phyloP scores from a whole-genome alignment of 2,329 filamentous ascomycete species.

The Arachnomyces sp. region DNA sequence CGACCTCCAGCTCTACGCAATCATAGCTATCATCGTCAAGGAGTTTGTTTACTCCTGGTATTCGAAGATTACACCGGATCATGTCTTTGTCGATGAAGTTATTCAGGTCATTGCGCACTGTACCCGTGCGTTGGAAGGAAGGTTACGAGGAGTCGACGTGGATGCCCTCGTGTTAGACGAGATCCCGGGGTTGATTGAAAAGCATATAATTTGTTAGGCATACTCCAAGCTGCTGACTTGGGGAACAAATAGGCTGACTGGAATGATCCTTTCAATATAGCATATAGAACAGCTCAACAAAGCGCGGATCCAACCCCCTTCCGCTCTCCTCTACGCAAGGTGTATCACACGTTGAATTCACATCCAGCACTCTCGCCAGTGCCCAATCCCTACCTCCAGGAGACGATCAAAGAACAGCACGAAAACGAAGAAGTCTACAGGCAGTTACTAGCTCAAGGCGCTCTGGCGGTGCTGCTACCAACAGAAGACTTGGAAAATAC shows the following conservation, averaged over 20 bases:
- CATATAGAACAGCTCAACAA: conserved; percentile 62
- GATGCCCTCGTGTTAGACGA: conserved; percentile 81
- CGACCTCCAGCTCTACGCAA: conserved; percentile 85
- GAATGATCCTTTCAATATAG: conserved; percentile 40
- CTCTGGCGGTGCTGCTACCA: conserved; percentile 75
- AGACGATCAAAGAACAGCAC: conserved; percentile 53
- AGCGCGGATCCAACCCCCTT: conserved; percentile 53
- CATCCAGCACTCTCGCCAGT: conserved; percentile 74
- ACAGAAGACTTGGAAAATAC: conserved; percentile 87
- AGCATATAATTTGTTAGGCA: conserved; percentile 61
- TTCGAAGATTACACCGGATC: conserved; percentile 81
- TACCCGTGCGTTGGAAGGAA: conserved; percentile 78
- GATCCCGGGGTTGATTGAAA: conserved; percentile 71
- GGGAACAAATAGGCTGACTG: neutral
- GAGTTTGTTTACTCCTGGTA: conserved; percentile 95
- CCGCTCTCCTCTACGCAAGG: conserved; percentile 54
- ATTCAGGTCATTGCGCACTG: conserved; percentile 88
- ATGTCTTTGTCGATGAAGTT: conserved; percentile 78
- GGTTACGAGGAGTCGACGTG: conserved; percentile 72
- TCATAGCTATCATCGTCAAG: conserved; percentile 80
- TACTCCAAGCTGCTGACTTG: neutral
- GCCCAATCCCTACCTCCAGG: conserved; percentile 49
- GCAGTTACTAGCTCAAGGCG: conserved; percentile 75
- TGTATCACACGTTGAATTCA: conserved; percentile 79
- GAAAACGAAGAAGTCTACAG: conserved; percentile 78